Conservation (phyloP, 768 basidiomycete genomes). For the Paxillus involutus region DNA sequence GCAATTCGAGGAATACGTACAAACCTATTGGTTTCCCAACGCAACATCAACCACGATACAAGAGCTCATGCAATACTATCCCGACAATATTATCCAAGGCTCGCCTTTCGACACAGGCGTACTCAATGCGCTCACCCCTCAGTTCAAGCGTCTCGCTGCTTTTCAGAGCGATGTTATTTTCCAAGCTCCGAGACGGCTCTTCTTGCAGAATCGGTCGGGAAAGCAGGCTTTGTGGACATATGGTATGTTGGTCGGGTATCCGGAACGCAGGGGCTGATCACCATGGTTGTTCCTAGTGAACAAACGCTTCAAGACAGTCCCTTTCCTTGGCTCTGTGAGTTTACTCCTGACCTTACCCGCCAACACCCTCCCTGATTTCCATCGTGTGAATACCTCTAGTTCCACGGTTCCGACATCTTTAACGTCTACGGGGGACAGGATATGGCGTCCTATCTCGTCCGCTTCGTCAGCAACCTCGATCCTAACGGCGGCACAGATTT, state of each 20-base stretch:
- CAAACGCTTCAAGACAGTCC: slow-evolving; percentile 43
- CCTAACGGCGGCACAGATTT: slow-evolving; percentile 40
- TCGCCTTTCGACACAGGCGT: slow-evolving; percentile 53
- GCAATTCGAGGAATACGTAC: slow-evolving; percentile 32
- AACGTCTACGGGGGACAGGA: slow-evolving; percentile 44
- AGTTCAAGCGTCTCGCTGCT: slow-evolving; percentile 52
- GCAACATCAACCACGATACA: slow-evolving; percentile 23
- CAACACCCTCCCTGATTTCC: background rate
- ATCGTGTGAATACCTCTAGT: slow-evolving; percentile 20
- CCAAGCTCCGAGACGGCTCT: slow-evolving; percentile 48
- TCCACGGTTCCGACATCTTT: slow-evolving; percentile 43
- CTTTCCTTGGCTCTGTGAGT: slow-evolving; percentile 46
- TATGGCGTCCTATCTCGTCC: slow-evolving; percentile 37
- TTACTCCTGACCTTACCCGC: no score
- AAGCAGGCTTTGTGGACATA: slow-evolving; percentile 41
- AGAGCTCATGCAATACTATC: slow-evolving; percentile 33
- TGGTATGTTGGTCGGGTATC: slow-evolving; percentile 2
- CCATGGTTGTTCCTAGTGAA: slow-evolving; percentile 32
- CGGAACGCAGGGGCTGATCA: background rate
- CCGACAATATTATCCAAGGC: slow-evolving; percentile 40
- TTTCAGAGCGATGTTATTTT: slow-evolving; percentile 51
- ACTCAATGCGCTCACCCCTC: slow-evolving; percentile 44
- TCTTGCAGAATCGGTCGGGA: slow-evolving; percentile 38
- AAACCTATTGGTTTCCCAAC: slow-evolving; percentile 28
- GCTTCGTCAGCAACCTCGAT: slow-evolving; percentile 20